Evolutionary conservation across 2,329 filamentous ascomycete species (phyloP).

Genomic region (Neocatenulostroma microsporum): DNA sequence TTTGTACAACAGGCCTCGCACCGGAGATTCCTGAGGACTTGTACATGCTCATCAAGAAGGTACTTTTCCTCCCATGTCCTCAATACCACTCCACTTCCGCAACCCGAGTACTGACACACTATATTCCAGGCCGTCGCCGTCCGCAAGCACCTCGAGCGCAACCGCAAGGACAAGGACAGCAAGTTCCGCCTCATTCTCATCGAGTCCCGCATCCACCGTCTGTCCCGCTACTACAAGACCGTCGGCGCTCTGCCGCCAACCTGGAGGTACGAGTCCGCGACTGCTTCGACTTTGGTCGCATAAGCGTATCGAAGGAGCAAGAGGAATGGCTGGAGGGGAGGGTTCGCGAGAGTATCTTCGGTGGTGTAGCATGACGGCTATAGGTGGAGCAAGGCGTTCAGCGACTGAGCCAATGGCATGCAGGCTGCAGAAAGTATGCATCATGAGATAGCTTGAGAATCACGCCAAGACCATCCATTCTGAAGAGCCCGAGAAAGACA

Average conservation of each 20-base stretch:
- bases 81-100: background rate
- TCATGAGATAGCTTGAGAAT: too few relatives aligned
- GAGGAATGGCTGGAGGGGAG: too few relatives aligned
- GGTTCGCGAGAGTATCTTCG: too few relatives aligned
- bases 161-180: constrained; percentile 99
- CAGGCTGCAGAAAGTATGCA: too few relatives aligned
- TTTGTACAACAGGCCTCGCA: constrained; percentile 70
- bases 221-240: constrained; percentile 99
- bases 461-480: too few relatives aligned
- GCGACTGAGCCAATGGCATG: too few relatives aligned
- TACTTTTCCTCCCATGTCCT: constrained; percentile 35
- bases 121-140: constrained; percentile 73
- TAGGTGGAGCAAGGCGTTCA: too few relatives aligned
- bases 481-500: too few relatives aligned
- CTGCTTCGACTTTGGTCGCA: constrained; percentile 86
- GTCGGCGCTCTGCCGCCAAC: constrained; percentile 75
- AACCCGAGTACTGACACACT: constrained; percentile 6
- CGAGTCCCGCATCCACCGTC: constrained; percentile 99
- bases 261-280: constrained; percentile 99
- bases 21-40: constrained; percentile 99
- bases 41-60: constrained; percentile 99
- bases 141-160: constrained; percentile 99
- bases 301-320: constrained; percentile 50
- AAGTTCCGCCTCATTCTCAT: constrained; percentile 99
- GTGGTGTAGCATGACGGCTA: too few relatives aligned